These are phyloP conservation scores for Phytophthora tentaculata DNA, from an alignment of 352 stramenopile genomes.

Conservation along the genomic window DNA sequence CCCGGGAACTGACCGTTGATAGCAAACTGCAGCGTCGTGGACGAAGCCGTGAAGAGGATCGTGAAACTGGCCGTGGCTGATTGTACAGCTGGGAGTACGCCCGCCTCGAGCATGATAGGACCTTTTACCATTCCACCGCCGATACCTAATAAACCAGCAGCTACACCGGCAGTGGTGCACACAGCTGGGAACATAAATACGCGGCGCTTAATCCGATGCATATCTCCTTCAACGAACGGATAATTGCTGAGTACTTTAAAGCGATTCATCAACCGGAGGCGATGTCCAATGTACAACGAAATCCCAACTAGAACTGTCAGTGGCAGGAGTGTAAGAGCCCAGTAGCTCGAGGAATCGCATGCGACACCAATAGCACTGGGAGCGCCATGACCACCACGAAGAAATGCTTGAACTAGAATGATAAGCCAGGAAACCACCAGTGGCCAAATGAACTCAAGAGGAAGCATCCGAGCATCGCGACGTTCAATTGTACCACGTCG, in stretches of 20 bases:
- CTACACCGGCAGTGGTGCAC: slow-evolving; percentile 93
- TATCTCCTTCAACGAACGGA: slow-evolving; percentile 92
- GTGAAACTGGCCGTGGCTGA: slow-evolving; percentile 92
- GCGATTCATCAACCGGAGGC: slow-evolving; percentile 60
- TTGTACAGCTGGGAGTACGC: slow-evolving; percentile 87
- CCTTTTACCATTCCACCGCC: slow-evolving; percentile 97
- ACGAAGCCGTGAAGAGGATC: slow-evolving; percentile 90
- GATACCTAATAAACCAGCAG: slow-evolving; percentile 95
- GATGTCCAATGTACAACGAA: slow-evolving; percentile 47
- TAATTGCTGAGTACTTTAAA: slow-evolving; percentile 59
- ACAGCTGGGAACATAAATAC: slow-evolving; percentile 92
- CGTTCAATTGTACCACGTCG: slow-evolving; percentile 43
- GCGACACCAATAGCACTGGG: slow-evolving; percentile 87
- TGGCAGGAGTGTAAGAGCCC: slow-evolving; percentile 88
- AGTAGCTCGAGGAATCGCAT: slow-evolving; percentile 92
- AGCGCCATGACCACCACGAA: slow-evolving; percentile 67
- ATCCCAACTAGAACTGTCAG: slow-evolving; percentile 30
- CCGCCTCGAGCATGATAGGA: slow-evolving; percentile 97
- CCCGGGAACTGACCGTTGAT: slow-evolving; percentile 79
- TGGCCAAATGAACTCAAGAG: slow-evolving; percentile 52
- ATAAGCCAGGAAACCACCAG: slow-evolving; percentile 61
- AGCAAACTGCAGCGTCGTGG: slow-evolving; percentile 90
- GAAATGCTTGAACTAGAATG: slow-evolving; percentile 60
- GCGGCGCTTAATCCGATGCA: slow-evolving; percentile 90
- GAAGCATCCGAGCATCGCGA: slow-evolving; percentile 49